Percentiles rank a stretch among this genome's conserved stretches.
Conservation (phyloP, 768 basidiomycete species). For the Mycena rosella region DNA sequence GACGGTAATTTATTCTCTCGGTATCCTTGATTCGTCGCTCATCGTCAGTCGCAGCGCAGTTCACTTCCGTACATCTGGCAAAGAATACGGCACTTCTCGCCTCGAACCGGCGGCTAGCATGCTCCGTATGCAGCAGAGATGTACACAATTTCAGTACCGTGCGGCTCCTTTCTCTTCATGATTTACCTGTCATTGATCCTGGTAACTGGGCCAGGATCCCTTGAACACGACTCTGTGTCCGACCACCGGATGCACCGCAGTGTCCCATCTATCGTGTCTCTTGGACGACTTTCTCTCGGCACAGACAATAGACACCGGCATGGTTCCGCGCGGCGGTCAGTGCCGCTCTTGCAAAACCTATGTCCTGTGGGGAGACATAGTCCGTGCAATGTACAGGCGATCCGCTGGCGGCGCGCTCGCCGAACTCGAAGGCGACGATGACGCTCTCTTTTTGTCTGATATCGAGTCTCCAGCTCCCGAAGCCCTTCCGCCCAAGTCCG, state of each 20-base stretch:
- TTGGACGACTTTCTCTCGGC: conserved; percentile 57
- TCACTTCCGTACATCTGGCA: conserved; percentile 61
- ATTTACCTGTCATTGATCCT: conserved; percentile 14
- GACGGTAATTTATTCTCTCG: conserved; percentile 58
- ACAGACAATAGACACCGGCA: conserved; percentile 38
- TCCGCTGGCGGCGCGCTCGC: conserved; percentile 48
- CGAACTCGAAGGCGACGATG: conserved; percentile 46
- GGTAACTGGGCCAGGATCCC: conserved; percentile 55
- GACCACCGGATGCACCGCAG: conserved; percentile 57
- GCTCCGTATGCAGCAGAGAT: conserved; percentile 61
- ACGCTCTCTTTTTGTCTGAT: conserved; percentile 50
- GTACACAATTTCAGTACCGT: conserved; percentile 59
- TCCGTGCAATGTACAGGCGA: conserved; percentile 72
- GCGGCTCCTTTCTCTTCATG: conserved; percentile 36
- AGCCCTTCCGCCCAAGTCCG: conserved; percentile 5
- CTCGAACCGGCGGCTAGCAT: conserved; percentile 49
- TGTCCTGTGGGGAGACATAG: conserved; percentile 77
- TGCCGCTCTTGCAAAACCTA: conserved; percentile 68
- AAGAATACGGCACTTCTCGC: conserved; percentile 62
- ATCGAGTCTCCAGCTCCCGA: conserved; percentile 23
- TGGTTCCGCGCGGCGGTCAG: conserved; percentile 74
- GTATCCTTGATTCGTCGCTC: conserved; percentile 12
- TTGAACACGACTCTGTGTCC: conserved; percentile 69
- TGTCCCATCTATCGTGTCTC: conserved; percentile 73
- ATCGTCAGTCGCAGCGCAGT: conserved; percentile 52